Evolutionary conservation across 805 yeast genomes (phyloP).

Genomic region (Spathaspora gorwiae): DNA sequence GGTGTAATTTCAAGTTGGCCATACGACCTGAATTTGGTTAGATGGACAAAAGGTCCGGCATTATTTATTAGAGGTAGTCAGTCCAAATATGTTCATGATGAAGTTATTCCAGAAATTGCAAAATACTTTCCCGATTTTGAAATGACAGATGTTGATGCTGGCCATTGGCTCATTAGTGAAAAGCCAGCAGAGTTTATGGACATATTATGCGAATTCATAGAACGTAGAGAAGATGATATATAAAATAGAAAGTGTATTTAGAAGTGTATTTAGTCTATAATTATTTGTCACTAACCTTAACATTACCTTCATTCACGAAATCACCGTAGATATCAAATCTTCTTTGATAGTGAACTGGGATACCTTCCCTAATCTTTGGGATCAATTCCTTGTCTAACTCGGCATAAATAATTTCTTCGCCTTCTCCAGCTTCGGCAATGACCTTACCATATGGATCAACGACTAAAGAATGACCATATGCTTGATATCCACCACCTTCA

Average conservation of each 20-base stretch:
- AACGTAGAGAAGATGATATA: constrained; percentile 36
- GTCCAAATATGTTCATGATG: constrained; percentile 80
- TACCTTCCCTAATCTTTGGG: constrained; percentile 37
- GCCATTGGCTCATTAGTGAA: constrained; percentile 92
- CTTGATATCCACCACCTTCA: constrained; percentile 41
- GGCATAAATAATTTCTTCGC: constrained; percentile 40
- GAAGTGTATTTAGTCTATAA: neutral
- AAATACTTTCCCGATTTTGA: constrained; percentile 74
- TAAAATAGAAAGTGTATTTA: neutral
- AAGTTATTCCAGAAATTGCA: constrained; percentile 67
- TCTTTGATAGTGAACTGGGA: constrained; percentile 42
- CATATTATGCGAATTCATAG: constrained; percentile 58
- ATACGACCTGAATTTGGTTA: constrained; percentile 46
- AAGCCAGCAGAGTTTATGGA: constrained; percentile 73
- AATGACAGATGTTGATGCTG: constrained; percentile 70
- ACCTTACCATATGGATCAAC: constrained; percentile 40
- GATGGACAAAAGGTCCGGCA: constrained; percentile 64
- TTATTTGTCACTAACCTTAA: constrained; percentile 24
- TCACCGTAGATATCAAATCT: constrained; percentile 40
- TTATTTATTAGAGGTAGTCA: constrained; percentile 75
- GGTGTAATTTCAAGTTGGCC: constrained; percentile 77
- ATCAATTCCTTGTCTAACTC: constrained; percentile 35
- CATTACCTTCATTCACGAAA: constrained; percentile 25
- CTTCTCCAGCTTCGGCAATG: constrained; percentile 44
- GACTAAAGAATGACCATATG: constrained; percentile 43